These are phyloP conservation scores for Chaetomium globosum DNA, from an alignment of 2,329 filamentous ascomycete species.

Conservation along the genomic window DNA sequence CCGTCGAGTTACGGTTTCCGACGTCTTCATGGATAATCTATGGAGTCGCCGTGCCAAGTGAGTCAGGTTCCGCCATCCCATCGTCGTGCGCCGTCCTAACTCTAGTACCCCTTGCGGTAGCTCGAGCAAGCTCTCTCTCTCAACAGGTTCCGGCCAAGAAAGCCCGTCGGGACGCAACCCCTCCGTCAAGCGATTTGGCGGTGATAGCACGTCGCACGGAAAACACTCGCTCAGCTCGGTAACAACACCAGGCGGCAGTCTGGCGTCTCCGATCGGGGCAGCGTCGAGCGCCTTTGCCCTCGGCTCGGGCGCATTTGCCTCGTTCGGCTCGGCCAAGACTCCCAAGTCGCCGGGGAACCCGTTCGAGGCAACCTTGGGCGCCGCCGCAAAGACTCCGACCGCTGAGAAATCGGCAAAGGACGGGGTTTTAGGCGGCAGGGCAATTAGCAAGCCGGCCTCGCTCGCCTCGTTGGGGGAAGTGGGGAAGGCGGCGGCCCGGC, in stretches of 20 bases:
- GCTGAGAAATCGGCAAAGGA: conserved; percentile 66
- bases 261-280: conserved; percentile 73
- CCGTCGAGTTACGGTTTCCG: conserved; percentile 32
- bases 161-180: conserved; percentile 60
- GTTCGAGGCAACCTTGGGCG: conserved; percentile 72
- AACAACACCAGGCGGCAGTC: conserved; percentile 67
- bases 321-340: conserved; percentile 86
- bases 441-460: conserved; percentile 43
- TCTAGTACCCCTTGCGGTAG: conserved; percentile 48
- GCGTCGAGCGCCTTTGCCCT: conserved; percentile 90
- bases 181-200: conserved; percentile 74
- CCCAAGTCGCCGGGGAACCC: conserved; percentile 81
- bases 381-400: conserved; percentile 55
- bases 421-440: conserved; percentile 38
- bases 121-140: conserved; percentile 87
- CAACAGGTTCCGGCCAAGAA: conserved; percentile 64
- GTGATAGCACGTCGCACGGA: conserved; percentile 72
- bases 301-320: conserved; percentile 93
- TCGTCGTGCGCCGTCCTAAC: conserved; percentile 17
- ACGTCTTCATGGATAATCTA: conserved; percentile 62
- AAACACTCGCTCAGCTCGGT: conserved; percentile 80
- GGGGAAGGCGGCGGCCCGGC: conserved; percentile 44
- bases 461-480: conserved; percentile 54
- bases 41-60: conserved; percentile 87
- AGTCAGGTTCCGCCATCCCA: conserved; percentile 40